A percentile compares a stretch with the other conserved stretches of the same genome.
phyloP scores from a whole-genome alignment of 495 filamentous ascomycete genomes.

The Neurospora hispaniola region DNA sequence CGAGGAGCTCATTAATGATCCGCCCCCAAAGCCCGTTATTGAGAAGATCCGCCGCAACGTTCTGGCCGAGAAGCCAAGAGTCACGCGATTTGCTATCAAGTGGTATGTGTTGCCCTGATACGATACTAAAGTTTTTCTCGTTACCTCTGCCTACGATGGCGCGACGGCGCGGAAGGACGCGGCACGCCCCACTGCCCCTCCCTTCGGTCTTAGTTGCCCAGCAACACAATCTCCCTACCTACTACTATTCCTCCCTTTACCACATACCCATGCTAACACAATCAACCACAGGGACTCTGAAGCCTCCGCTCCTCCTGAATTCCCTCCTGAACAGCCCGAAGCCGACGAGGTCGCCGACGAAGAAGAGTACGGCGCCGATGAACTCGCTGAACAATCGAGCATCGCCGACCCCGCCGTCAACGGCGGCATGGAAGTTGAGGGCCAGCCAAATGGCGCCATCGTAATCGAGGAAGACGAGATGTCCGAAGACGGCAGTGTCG shows the following conservation, averaged over 20 bases:
- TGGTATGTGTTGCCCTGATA: constrained; percentile 49
- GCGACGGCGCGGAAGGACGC: neutral
- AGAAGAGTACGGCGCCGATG: constrained; percentile 81
- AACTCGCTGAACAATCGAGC: constrained; percentile 53
- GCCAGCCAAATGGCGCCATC: constrained; percentile 29
- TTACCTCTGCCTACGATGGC: neutral
- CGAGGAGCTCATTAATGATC: constrained; percentile 77
- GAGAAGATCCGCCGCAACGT: constrained; percentile 87
- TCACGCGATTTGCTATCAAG: constrained; percentile 98
- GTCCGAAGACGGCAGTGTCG: constrained; percentile 84
- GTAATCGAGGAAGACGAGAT: constrained; percentile 60
- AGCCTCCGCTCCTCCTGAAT: constrained; percentile 89
- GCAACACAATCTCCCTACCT: neutral
- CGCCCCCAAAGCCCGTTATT: constrained; percentile 81
- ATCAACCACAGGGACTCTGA: constrained; percentile 69
- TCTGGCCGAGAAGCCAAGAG: constrained; percentile 91
- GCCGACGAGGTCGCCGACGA: constrained; percentile 81
- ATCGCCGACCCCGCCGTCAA: constrained; percentile 41
- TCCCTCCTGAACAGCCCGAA: constrained; percentile 93
- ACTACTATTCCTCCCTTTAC: neutral
- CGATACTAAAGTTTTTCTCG: neutral
- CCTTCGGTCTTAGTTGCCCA: neutral
- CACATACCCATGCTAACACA: constrained; percentile 9
- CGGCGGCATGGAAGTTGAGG: constrained; percentile 31
- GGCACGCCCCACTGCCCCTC: neutral